Percentiles rank a stretch among this genome's conserved stretches.
These are phyloP conservation scores for Oryza rufipogon DNA, from an alignment of 176 grass and related monocot genomes.

Conservation along the genomic window DNA sequence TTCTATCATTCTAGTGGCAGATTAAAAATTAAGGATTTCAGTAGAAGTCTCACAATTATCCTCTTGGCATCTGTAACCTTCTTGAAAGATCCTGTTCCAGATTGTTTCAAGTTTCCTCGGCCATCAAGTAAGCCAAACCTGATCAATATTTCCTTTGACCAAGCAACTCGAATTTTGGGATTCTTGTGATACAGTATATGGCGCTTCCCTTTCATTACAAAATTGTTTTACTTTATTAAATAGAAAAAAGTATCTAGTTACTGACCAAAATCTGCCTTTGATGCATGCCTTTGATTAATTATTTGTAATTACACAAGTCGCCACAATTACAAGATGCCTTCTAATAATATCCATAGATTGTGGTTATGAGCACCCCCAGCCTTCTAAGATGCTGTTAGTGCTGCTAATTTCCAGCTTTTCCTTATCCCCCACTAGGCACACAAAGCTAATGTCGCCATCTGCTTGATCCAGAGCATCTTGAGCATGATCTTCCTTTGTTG, in stretches of 20 bases:
- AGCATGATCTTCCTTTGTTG: constrained; percentile 61
- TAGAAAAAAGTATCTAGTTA: constrained; percentile 23
- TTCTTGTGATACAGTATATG: constrained; percentile 21
- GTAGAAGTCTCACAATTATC: constrained; percentile 43
- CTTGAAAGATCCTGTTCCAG: constrained; percentile 10
- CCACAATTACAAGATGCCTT: constrained; percentile 47
- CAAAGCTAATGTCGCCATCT: constrained; percentile 64
- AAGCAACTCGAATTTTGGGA: constrained; percentile 1
- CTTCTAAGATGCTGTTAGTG: constrained; percentile 61
- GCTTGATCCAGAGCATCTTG: constrained; percentile 67
- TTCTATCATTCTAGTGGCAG: not conserved
- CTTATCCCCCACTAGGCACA: constrained; percentile 58
- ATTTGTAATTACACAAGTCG: constrained; percentile 26
- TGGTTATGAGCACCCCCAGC: constrained; percentile 48
- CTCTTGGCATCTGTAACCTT: constrained; percentile 41
- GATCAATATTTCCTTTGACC: constrained; percentile 13
- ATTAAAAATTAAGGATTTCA: constrained; percentile 36
- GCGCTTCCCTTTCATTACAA: not conserved
- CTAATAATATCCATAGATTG: constrained; percentile 59
- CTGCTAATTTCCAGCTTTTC: constrained; percentile 49
- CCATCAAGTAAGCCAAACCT: constrained; percentile 9
- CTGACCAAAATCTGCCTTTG: constrained; percentile 45
- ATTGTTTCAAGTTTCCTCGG: constrained; percentile 16
- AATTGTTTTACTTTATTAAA: constrained; percentile 15
- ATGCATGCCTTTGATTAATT: constrained; percentile 27